Conservation (phyloP, 2,329 filamentous ascomycete species). For the Calonectria hawksworthii region DNA sequence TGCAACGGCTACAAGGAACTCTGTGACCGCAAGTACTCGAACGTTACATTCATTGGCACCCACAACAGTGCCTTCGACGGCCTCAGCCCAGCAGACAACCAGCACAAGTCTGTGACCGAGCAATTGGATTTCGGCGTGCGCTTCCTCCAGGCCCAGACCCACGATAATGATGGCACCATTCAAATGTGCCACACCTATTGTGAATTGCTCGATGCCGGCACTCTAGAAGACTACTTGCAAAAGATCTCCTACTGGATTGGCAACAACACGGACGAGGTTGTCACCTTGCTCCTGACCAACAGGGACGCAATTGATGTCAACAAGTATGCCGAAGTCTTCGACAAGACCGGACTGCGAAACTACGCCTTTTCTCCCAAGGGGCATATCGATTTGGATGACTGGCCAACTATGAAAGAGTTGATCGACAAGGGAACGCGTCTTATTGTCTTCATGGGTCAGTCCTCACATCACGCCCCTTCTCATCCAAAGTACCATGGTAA, state of each 20-base stretch:
- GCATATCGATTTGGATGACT: conserved; percentile 59
- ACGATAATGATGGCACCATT: conserved; percentile 64
- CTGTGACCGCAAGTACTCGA: conserved; percentile 70
- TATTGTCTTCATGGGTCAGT: conserved; percentile 77
- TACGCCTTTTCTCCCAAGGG: conserved; percentile 68
- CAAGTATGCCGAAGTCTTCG: conserved; percentile 69
- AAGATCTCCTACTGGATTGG: conserved; percentile 74
- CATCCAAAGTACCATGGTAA: neutral
- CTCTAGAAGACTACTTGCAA: conserved; percentile 67
- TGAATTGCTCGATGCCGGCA: conserved; percentile 69
- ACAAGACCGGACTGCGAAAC: conserved; percentile 66
- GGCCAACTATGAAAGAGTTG: conserved; percentile 80
- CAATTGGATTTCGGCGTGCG: conserved; percentile 75
- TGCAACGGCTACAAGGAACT: conserved; percentile 72
- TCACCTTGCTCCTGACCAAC: conserved; percentile 75
- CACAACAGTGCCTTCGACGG: conserved; percentile 78
- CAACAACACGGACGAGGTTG: conserved; percentile 70
- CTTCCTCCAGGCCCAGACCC: conserved; percentile 75
- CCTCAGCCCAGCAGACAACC: conserved; percentile 67
- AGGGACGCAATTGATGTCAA: conserved; percentile 68
- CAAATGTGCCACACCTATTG: conserved; percentile 77
- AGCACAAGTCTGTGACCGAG: conserved; percentile 68
- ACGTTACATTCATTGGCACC: conserved; percentile 72
- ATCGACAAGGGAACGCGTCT: conserved; percentile 75
- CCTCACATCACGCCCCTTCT: neutral